Evolutionary conservation across 2,329 filamentous ascomycete species (phyloP).

Genomic region (Calonectria honghensis): DNA sequence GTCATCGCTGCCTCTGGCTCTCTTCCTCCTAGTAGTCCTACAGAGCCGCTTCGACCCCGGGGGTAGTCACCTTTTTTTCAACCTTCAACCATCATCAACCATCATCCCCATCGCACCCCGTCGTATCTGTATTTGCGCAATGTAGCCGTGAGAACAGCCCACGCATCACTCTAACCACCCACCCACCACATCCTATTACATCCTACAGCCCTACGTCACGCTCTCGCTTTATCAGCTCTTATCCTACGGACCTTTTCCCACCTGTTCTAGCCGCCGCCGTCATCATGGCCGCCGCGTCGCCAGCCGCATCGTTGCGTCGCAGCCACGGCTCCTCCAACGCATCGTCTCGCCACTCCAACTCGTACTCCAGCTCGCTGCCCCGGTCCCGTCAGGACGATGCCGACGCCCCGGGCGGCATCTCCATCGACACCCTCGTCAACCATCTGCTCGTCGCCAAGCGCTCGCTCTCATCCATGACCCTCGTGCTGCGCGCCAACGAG

Average conservation of each 20-base stretch:
- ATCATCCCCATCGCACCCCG: not conserved
- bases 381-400: slow-evolving; percentile 48
- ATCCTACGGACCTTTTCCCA: slow-evolving; percentile 4
- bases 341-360: slow-evolving; percentile 58
- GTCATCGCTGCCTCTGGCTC: slow-evolving; percentile 37
- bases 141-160: slow-evolving; percentile 49
- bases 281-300: slow-evolving; percentile 60
- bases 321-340: slow-evolving; percentile 61
- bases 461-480: slow-evolving; percentile 87
- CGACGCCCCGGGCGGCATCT: slow-evolving; percentile 50
- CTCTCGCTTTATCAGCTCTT: slow-evolving; percentile 13
- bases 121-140: slow-evolving; percentile 41
- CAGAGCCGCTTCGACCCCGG: not conserved
- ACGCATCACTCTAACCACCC: slow-evolving; percentile 21
- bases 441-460: slow-evolving; percentile 92
- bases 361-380: slow-evolving; percentile 46
- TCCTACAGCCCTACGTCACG: slow-evolving; percentile 1
- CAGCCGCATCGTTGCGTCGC: slow-evolving; percentile 59
- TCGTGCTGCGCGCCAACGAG: slow-evolving; percentile 90
- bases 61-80: slow-evolving; percentile 12
- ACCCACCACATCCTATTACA: not conserved
- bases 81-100: slow-evolving; percentile 5
- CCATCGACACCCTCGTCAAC: slow-evolving; percentile 85
- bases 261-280: slow-evolving; percentile 10
- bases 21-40: slow-evolving; percentile 32